Evolutionary conservation across 345 rosid genomes (phyloP), one percentile per base, ranked within the genome.

Genomic region (Eucalyptus erythrocorys): DNA sequence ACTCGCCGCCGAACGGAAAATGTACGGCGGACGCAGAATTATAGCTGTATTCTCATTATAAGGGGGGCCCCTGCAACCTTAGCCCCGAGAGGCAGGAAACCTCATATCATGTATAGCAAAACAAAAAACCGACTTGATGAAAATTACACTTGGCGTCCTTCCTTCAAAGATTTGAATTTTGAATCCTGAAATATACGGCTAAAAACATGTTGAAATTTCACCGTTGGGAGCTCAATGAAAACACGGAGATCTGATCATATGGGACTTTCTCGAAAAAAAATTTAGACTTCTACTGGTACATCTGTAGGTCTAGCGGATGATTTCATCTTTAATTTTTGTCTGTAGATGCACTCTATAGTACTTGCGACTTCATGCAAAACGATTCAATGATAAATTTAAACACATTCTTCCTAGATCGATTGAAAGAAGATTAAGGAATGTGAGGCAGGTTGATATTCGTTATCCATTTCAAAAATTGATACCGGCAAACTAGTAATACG

Each of bases 401-500:
- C 2, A 5, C 66, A 27, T 59, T 27, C 66, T 27, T 51, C 55
- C 22, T 0, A 19, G 4, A 2, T 11, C 19, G 7, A 13, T 30
- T 30, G 37, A 61, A 61, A 30, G 5, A 13, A 13, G 34, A 30
- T 13, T 6, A 16, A 61, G 4, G 11, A 0, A 4, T 30, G 15
- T 30, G 37, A 5, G 10, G 37, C 19, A 7, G 3, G 21, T 14
- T 7, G 71, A 30, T 14, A 30, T 30, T 30, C 5, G 5, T 27
- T 30, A 7, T 59, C n/a, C 66, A 13, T 59, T 59, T 59, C 16
- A 11, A 59, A 27, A 59, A 27, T 27, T 57, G 32, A 27, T 32
- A 0, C 16, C 1, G 0, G 7, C n/a, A 5, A 27, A 11, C 11
- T 1, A 59, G 3, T 27, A 27, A 27, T 32, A n/a, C 0, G 5